Percentiles rank a stretch among this genome's conserved stretches.
phyloP scores from a whole-genome alignment of 139 green algal genomes.

The Deuterostichococcus epilithicus region DNA sequence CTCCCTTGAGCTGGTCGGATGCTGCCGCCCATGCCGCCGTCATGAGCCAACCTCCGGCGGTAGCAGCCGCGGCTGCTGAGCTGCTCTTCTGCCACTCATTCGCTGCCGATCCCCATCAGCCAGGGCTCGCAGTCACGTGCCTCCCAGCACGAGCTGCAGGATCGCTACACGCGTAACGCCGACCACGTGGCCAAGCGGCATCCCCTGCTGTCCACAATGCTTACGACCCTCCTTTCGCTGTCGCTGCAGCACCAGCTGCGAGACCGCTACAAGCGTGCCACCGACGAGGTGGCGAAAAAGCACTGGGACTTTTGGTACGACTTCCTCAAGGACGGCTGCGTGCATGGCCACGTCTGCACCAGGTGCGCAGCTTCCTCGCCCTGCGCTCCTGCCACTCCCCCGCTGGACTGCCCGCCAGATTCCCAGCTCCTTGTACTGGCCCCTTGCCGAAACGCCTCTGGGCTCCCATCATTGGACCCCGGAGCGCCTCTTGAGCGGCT shows the following conservation, averaged over 20 bases:
- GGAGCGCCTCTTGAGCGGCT: neutral
- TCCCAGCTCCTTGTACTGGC: neutral
- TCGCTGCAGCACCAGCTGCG: neutral
- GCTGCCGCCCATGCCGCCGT: no score
- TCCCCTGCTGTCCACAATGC: neutral
- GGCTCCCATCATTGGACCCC: neutral
- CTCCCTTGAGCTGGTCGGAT: no score
- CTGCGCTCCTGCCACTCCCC: neutral
- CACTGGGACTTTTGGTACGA: conserved; percentile 26
- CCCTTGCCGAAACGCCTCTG: neutral
- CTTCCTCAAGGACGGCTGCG: conserved; percentile 10
- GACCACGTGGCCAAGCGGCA: neutral
- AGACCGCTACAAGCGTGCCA: neutral
- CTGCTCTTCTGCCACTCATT: neutral
- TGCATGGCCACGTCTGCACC: conserved; percentile 17
- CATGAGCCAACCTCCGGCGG: no score
- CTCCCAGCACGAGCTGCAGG: no score
- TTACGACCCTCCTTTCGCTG: neutral
- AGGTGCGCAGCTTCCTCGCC: neutral
- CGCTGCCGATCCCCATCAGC: neutral
- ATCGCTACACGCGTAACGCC: neutral
- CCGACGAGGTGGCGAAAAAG: conserved; percentile 11
- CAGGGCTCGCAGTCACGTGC: neutral
- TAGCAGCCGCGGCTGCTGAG: no score
- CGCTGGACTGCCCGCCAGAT: neutral